phyloP scores from a whole-genome alignment of 805 yeast genomes.

The Starmera amethionina region DNA sequence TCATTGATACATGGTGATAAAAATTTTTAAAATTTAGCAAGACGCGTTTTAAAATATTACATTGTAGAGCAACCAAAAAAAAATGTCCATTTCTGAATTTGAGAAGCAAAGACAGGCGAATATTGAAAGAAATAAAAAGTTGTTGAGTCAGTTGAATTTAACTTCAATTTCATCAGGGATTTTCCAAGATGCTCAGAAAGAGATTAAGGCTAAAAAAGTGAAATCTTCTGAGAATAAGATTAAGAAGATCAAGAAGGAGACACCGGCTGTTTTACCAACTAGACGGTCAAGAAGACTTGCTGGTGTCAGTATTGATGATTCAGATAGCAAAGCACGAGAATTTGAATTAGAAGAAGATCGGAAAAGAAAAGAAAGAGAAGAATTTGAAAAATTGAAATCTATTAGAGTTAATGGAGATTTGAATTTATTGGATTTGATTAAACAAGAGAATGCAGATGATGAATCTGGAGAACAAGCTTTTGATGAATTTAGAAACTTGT shows the following conservation, averaged over 20 bases:
- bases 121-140: constrained; percentile 73
- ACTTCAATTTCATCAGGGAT: constrained; percentile 47
- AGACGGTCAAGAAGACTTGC: constrained; percentile 74
- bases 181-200: constrained; percentile 32
- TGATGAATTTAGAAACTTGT: constrained; percentile 22
- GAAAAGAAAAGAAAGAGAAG: constrained; percentile 26
- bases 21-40: too few species aligned
- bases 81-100: constrained; percentile 41
- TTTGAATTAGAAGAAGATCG: constrained; percentile 15
- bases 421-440: constrained; percentile 47
- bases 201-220: constrained; percentile 11
- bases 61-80: too few species aligned
- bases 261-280: constrained; percentile 36
- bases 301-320: constrained; percentile 54
- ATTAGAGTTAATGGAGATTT: constrained; percentile 60
- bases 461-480: constrained; percentile 23
- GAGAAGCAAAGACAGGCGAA: constrained; percentile 67
- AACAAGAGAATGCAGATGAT: constrained; percentile 28
- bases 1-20: too few species aligned
- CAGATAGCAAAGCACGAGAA: constrained; percentile 20
- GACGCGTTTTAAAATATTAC: too few species aligned
- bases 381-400: constrained; percentile 39
- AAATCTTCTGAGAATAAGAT: constrained; percentile 6
- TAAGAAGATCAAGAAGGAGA: constrained; percentile 9
- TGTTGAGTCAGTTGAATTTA: constrained; percentile 62